Base-by-base conservation (phyloP, 1,139 yeast genomes). In the Pichia sp. region DNA sequence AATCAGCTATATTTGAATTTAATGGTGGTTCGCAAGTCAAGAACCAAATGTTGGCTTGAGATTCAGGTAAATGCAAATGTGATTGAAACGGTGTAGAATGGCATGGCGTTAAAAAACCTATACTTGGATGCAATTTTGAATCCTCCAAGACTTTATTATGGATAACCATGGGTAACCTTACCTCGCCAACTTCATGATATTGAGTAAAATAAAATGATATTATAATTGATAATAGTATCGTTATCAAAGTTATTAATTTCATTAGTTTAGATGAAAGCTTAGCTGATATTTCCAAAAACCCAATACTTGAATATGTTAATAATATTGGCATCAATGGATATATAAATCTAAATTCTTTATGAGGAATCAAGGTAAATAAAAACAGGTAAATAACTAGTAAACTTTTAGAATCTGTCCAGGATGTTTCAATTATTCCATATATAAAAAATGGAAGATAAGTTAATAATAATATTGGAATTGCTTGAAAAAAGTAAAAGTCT, bases 71-170 rank as follows among this genome's bases (percentile, higher is more conserved):
- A 57, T 89, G 96, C 37, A 94, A 64, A 57, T 84, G 80, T 32
- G 95, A 78, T 58, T 87, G 96, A 83, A 95, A 87, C 3, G 98
- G 98, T 0, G 97, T 90, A 0, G 97, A 90, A 62, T 94, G 98
- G 57, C 98, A 94, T 0, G 99, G 98, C 60, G 90, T 87, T 22
- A 94, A 62, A 53, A 92, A 83, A 1, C 96, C 95, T 36, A 89
- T 7, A 5, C 27, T 32, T 20, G 4, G n/a, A 6, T 28, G 9
- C 12, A 11, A 23, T 11, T 11, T n/a, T 25, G 16, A 20, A 10
- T 38, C 35, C 5, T 20, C 6, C 7, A 22, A 7, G 4, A 40
- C 35, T 12, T n/a, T 9, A 4, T 30, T 12, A 11, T 31, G 37
- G 8, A 29, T 38, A 7, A 5, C 77, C 69, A 1, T 60, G 23